These are phyloP conservation scores for Cyphellophora europaea DNA, from an alignment of 2,329 filamentous ascomycete genomes.

Conservation along the genomic window DNA sequence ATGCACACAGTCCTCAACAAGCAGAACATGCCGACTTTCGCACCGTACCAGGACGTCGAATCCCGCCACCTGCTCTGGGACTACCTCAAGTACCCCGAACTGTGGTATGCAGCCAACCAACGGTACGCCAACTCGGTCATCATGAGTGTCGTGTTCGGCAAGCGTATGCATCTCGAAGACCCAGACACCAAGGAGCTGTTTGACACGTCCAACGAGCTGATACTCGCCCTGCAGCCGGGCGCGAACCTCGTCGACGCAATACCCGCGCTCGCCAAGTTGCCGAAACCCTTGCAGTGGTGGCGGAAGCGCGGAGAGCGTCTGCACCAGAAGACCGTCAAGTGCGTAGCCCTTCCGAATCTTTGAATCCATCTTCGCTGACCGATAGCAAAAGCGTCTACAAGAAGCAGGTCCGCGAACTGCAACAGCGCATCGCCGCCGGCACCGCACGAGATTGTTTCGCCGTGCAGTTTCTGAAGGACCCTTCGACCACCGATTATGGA, in stretches of 20 bases:
- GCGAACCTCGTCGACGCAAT: constrained; percentile 38
- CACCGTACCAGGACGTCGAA: constrained; percentile 15
- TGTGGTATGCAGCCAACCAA: constrained; percentile 32
- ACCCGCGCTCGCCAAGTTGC: constrained; percentile 34
- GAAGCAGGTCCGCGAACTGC: constrained; percentile 19
- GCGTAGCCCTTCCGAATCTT: too few species aligned
- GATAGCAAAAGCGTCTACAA: constrained; percentile 19
- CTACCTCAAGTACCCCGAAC: constrained; percentile 10
- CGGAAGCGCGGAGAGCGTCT: constrained; percentile 24
- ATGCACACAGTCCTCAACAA: constrained; percentile 19
- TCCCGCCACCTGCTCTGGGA: constrained; percentile 13
- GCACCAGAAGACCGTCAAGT: constrained; percentile 24
- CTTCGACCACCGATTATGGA: constrained; percentile 23
- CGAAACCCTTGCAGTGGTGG: constrained; percentile 37
- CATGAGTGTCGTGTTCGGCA: constrained; percentile 38
- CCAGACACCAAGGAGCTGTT: constrained; percentile 24
- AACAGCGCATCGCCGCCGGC: constrained; percentile 18
- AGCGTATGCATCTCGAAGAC: constrained; percentile 29
- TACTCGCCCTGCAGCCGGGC: constrained; percentile 26
- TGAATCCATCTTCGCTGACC: too few species aligned
- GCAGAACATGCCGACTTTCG: constrained; percentile 11
- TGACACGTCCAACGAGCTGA: constrained; percentile 28
- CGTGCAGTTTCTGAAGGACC: constrained; percentile 22
- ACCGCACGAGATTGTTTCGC: constrained; percentile 26
- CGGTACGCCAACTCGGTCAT: constrained; percentile 32